Base-by-base conservation (phyloP, 2,329 filamentous ascomycete species). In the Trichoderma simmonsii region DNA sequence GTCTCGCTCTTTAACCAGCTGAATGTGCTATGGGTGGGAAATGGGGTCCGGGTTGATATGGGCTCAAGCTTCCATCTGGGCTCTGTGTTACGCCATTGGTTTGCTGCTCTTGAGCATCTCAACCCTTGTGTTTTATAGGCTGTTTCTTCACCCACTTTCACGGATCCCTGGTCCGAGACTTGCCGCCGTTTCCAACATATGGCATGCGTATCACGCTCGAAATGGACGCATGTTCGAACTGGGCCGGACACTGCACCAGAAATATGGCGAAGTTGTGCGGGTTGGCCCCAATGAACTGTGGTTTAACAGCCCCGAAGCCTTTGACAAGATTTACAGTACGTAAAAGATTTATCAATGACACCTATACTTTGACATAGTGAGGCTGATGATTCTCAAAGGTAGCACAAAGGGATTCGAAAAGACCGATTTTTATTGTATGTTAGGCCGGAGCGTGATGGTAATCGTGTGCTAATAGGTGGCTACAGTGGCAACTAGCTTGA, bases 271-370 rank as follows among this genome's bases (percentile, higher is more conserved):
- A 0, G 79, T 82, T 3, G 87, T 89, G n/a, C 82, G 87, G 0
- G 83, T 89, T 8, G 85, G 85, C 0, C 87, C 87, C 0, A 82
- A 87, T 39, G 86, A 88, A 75, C 81, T 89, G 6, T 88, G 86
- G 84, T 84, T 88, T 32, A 79, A 85, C 71, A 85, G 82, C 3
- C 80, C 77, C 26, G 84, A 86, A 62, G 86, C 83, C 0, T 86
- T 85, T 72, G 82, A 82, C 70, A 75, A 79, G 1, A 85, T 87
- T 8, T 88, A 88, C 76, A 79, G 85, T 86, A 73, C 21, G 82
- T 76, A 2, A 43, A 32, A 6, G 26, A 26, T 26, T 0, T 15
- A 11, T 57, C 11, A 4, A 9, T 9, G 28, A 15, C 21, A 4
- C 8, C 1, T 24, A 8, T 43, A 1, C 11, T 6, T 56, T 57